Base-by-base conservation (phyloP, 2,329 filamentous ascomycete species). In the Cladosporium phlei region DNA sequence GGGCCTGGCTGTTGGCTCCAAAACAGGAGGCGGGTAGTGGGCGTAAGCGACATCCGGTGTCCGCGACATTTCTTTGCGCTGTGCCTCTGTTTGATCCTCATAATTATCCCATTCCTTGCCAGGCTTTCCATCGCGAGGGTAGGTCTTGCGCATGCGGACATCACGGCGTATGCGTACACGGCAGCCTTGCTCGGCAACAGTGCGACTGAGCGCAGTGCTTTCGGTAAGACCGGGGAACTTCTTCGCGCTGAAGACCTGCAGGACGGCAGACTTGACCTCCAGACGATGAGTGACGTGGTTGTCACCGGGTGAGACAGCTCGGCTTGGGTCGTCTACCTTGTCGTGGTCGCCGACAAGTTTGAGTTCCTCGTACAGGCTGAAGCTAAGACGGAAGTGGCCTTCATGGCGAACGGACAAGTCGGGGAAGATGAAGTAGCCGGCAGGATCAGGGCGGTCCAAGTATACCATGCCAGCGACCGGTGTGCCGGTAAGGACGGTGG, bases 381-480 rank as follows among this genome's bases (percentile, higher is more conserved):
- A 97, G 52, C 83, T 86, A 46, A 98, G 71, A n/a, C 85, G 78
- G 67, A 96, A 98, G 56, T 85, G 83, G 52, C 93, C 93, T 68
- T 98, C 93, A 61, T 98, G 91, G 47, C 93, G 84, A 38, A 98
- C 91, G 0, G 91, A 96, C 21, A 97, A 74, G 67, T 98, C 93
- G 3, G 93, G 93, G 65, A 98, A 98, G 66, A 98, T 87, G 68
- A 98, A 98, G 68, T 97, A 98, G 46, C 90, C 93, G 12, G 81
- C 81, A 16, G 79, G 79, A 2, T 66, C 69, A 1, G 93, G 93
- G 34, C 91, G 85, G 64, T 97, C 91, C 40, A 98, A 78, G 63
- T 97, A 96, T 19, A 91, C 90, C 78, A 96, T 95, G 48, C 91
- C 93, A 14, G 91, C 93, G 11, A 95, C 91, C 0, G 90, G 89